Conservation (phyloP, 73 alveolate genomes). For the Durusdinium trenchii region DNA sequence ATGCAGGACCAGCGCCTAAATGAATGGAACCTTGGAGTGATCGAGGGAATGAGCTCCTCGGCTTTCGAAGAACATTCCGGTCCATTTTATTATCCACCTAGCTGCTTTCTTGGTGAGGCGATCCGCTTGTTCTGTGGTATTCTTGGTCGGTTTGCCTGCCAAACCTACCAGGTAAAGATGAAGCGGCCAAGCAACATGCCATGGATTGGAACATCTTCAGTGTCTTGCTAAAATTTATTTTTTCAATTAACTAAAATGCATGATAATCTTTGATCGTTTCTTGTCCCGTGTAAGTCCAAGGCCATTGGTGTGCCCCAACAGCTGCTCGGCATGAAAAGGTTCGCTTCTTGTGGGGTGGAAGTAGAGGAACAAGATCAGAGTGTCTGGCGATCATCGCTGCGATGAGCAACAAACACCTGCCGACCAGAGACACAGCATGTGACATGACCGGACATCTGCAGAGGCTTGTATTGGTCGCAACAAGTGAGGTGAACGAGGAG, state of each 20-base stretch:
- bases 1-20: constrained; percentile 62
- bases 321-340: background rate
- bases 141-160: no score
- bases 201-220: constrained; percentile 71
- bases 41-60: constrained; percentile 78
- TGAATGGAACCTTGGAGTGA: constrained; percentile 88
- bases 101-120: no score
- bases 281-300: background rate
- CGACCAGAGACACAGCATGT: no score
- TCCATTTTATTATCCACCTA: no score
- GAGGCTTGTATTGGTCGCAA: no score
- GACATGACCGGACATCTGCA: no score
- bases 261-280: background rate
- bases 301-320: constrained; percentile 52
- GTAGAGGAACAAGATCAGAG: background rate
- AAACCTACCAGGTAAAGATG: constrained; percentile 87
- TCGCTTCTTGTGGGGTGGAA: background rate
- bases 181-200: constrained; percentile 64
- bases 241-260: background rate
- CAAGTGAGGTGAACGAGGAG: constrained; percentile 16
- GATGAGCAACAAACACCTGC: no score
- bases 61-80: no score
- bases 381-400: background rate
- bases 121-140: no score
- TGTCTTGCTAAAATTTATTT: background rate